phyloP scores from a whole-genome alignment of 108 stramenopile species.

The Skeletonema marinoi region DNA sequence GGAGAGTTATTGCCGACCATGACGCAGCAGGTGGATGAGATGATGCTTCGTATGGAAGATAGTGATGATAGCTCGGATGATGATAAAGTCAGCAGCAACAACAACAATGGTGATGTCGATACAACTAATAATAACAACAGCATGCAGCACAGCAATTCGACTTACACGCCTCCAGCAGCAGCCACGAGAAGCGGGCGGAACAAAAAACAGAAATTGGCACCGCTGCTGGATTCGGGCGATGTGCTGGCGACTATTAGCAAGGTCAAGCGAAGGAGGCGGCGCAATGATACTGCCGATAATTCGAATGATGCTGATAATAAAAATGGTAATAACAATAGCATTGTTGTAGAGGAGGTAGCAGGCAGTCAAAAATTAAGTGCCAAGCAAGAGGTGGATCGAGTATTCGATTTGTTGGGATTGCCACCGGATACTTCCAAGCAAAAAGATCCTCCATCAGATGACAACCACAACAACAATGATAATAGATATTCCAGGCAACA shows the following conservation, averaged over 20 bases:
- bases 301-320: conserved; percentile 1
- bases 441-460: too few species aligned
- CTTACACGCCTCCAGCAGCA: neutral
- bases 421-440: too few species aligned
- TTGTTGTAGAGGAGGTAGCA: neutral
- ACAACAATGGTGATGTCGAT: neutral
- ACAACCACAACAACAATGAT: too few species aligned
- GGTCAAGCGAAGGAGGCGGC: conserved; percentile 1
- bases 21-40: conserved; percentile 53
- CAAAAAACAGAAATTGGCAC: neutral
- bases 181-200: neutral
- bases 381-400: conserved; percentile 34
- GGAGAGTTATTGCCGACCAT: conserved; percentile 17
- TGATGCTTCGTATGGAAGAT: conserved; percentile 10
- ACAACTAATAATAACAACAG: too few species aligned
- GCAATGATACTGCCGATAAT: neutral
- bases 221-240: conserved; percentile 5
- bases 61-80: conserved; percentile 1
- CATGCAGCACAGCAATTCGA: neutral
- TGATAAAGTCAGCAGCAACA: neutral
- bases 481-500: neutral
- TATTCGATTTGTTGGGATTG: neutral
- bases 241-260: conserved; percentile 25
- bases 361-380: conserved; percentile 13
- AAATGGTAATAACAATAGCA: neutral